phyloP scores from a whole-genome alignment of 768 basidiomycete genomes.

The Leucocoprinus leucothites region DNA sequence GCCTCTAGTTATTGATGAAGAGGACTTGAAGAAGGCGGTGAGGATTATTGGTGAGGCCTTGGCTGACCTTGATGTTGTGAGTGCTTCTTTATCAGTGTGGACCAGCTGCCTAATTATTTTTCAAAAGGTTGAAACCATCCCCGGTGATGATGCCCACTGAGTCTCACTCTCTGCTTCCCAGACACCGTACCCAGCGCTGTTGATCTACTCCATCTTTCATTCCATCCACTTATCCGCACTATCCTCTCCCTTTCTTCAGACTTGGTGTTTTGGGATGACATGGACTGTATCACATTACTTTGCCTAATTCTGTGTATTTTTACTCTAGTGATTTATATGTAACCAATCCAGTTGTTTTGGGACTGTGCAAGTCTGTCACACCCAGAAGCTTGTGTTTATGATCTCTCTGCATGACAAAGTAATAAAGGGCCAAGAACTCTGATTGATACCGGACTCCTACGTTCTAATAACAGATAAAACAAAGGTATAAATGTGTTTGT shows the following conservation, averaged over 20 bases:
- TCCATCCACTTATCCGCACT: not conserved
- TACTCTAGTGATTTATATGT: not conserved
- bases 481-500: slow-evolving; percentile 27
- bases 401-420: not conserved
- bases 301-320: slow-evolving; percentile 8
- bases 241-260: not conserved
- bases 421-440: too few species aligned
- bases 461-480: not conserved
- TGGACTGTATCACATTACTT: not conserved
- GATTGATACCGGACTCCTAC: too few species aligned
- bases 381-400: not conserved
- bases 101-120: not conserved
- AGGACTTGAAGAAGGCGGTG: slow-evolving; percentile 74
- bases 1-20: slow-evolving; percentile 90
- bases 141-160: slow-evolving; percentile 15
- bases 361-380: not conserved
- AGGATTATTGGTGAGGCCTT: slow-evolving; percentile 74
- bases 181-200: not conserved
- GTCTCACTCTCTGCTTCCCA: not conserved
- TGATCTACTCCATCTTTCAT: not conserved
- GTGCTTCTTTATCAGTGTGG: slow-evolving; percentile 13
- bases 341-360: not conserved
- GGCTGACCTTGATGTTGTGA: slow-evolving; percentile 74
- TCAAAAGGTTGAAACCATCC: slow-evolving; percentile 19
- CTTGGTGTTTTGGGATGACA: not conserved